Evolutionary conservation across 352 stramenopile species (phyloP), one percentile per base, ranked within the genome.

Genomic region (Pythium phragmitis): DNA sequence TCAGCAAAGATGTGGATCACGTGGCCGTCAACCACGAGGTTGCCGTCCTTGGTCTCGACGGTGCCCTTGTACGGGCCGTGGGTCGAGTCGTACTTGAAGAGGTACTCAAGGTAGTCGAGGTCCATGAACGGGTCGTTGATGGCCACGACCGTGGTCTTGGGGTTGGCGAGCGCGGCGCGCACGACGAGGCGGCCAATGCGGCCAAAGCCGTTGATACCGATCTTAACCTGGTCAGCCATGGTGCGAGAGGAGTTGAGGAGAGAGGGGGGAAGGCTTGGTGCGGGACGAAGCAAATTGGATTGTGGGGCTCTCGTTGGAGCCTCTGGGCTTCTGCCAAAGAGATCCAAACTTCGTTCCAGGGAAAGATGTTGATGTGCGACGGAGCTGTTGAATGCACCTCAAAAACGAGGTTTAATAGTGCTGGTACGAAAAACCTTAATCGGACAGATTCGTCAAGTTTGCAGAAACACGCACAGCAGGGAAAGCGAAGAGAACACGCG

Each of bases 31-130:
- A 84, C 74, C 28, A 82, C 54, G 23, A 84, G 58, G 87, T 72
- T 98, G 69, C 86, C 91, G 65, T 87, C 85, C 69, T 96, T 87
- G 59, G 77, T 74, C 58, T 94, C 87, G 34, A 98, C 86, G 28
- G 79, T 95, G 69, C 95, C 93, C 51, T 84, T 74, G 76, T 80
- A 98, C 34, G 77, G 82, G 73, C 96, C 96, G 82, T 99, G 96
- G 60, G 97, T 94, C 68, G 94, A 96, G 80, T 99, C 96, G 76
- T 98, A 98, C 89, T 98, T 98, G 81, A 98, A 94, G 63, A 98
- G 82, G 80, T 99, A 98, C 43, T 86, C 87, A 75, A 85, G 73
- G 72, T 83, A 81, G 57, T 80, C 73, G 16, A 83, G 51, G 70
- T 80, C 74, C 76, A 84, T 84, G 74, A 84, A 84, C 55, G 76